Conservation (phyloP, 768 basidiomycete genomes). For the Dentipellis sp. region DNA sequence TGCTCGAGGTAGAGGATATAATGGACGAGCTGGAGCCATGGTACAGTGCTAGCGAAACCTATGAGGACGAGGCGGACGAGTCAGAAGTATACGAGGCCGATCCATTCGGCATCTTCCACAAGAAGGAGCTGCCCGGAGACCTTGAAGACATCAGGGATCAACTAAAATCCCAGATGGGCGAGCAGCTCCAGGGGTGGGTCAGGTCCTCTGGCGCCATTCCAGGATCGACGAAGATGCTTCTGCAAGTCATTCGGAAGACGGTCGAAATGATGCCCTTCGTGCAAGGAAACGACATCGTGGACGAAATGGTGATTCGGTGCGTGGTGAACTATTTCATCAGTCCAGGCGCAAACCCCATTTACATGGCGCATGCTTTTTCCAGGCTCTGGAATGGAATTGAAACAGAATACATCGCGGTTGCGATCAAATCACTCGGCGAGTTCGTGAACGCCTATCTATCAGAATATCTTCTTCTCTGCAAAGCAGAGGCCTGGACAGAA, state of each 20-base stretch:
- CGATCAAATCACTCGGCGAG: constrained; percentile 33
- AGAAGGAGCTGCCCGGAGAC: constrained; percentile 44
- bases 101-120: constrained; percentile 38
- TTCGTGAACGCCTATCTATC: constrained; percentile 32
- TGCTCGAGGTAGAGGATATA: too few relatives aligned
- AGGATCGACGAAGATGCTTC: constrained; percentile 28
- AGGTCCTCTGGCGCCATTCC: constrained; percentile 29
- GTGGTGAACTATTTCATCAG: constrained; percentile 10
- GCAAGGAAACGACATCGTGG: constrained; percentile 37
- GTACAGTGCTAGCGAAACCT: too few relatives aligned
- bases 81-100: constrained; percentile 30
- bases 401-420: constrained; percentile 43
- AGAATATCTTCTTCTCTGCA: too few relatives aligned
- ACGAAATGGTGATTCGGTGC: constrained; percentile 47
- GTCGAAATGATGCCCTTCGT: constrained; percentile 51
- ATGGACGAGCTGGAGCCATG: too few relatives aligned
- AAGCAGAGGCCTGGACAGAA: too few relatives aligned
- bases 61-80: constrained; percentile 19
- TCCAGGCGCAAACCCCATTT: neutral
- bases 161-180: constrained; percentile 47
- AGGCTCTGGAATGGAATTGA: constrained; percentile 48
- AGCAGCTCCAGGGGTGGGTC: constrained; percentile 51
- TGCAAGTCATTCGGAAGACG: constrained; percentile 34
- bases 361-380: neutral
- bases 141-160: constrained; percentile 53